phyloP scores from a whole-genome alignment of 345 rosid genomes.

The Odontarrhena argentea region DNA sequence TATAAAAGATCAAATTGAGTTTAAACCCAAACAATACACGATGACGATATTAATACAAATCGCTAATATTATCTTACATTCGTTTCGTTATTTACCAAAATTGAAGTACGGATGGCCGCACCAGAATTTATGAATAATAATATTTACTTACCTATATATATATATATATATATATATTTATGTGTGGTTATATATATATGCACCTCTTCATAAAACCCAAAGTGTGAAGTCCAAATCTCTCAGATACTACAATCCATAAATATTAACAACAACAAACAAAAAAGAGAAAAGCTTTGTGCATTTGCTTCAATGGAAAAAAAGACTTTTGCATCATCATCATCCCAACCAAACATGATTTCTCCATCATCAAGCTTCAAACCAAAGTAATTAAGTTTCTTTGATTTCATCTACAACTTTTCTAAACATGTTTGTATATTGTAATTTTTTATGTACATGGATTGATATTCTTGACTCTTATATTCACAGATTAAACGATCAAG shows the following conservation, averaged over 20 bases:
- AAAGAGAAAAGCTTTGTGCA: neutral
- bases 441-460: neutral
- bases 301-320: slow-evolving; percentile 20
- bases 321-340: slow-evolving; percentile 18
- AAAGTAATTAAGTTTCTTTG: slow-evolving; percentile 26
- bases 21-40: too few species aligned
- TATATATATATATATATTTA: neutral
- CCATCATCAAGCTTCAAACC: slow-evolving; percentile 37
- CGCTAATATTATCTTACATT: too few species aligned
- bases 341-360: slow-evolving; percentile 30
- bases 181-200: neutral
- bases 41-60: too few species aligned
- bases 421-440: neutral
- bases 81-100: too few species aligned
- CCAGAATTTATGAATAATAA: neutral
- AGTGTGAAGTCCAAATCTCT: slow-evolving; percentile 21
- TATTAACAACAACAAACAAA: neutral
- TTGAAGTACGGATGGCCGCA: slow-evolving; percentile 7
- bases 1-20: too few species aligned
- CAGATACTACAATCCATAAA: slow-evolving; percentile 4
- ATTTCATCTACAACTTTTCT: slow-evolving; percentile 4
- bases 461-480: slow-evolving; percentile 8
- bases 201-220: slow-evolving; percentile 17
- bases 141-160: too few species aligned
- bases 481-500: slow-evolving; percentile 52